Evolutionary conservation across 208 protist genomes (phyloP), one percentile per base, ranked within the genome.

Genomic region (Trypanosoma boissoni): DNA sequence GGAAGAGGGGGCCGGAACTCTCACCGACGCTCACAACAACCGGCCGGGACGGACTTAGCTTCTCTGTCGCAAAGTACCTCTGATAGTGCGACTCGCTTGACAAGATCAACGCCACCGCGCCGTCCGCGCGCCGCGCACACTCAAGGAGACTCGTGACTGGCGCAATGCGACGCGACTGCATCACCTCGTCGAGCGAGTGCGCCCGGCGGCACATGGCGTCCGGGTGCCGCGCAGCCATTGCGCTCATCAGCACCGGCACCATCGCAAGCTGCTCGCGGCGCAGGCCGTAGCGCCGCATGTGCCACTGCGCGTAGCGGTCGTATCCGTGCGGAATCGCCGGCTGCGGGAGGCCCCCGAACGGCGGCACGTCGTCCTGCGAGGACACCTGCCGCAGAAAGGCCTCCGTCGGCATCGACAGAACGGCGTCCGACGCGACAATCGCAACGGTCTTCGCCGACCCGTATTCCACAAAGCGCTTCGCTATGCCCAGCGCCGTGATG

Each of bases 231-330:
- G 72, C 53, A 10, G 78, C 64, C 76, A 83, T 82, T 34, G 57
- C 53, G 37, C 78, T 85, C 80, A 88, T 86, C 21, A 91, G 52
- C 8, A 84, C 84, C 21, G 80, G 72, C 6, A 83, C 78, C 84
- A 91, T 91, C 0, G 84, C 80, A 12, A 91, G 63, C 51, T 91
- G 80, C 64, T 91, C 80, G 7, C 84, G 84, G 14, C 21, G 77
- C 39, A 91, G 24, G 1, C 78, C 78, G 50, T 83, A 84, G 27
- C 51, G 71, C 50, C 61, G 46, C 80, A 91, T 88, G 28, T 88
- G 76, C 77, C 77, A 91, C 68, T 78, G 80, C 4, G 84, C 84
- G 52, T 83, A 79, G 14, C 71, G 55, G 64, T 91, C 84, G 49
- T 91, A 91, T 24, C 80, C 79, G 56, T 88, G 26, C 1, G 84